Base-by-base conservation (phyloP, 441 rosid genomes). In the Dalechampia spathulata region DNA sequence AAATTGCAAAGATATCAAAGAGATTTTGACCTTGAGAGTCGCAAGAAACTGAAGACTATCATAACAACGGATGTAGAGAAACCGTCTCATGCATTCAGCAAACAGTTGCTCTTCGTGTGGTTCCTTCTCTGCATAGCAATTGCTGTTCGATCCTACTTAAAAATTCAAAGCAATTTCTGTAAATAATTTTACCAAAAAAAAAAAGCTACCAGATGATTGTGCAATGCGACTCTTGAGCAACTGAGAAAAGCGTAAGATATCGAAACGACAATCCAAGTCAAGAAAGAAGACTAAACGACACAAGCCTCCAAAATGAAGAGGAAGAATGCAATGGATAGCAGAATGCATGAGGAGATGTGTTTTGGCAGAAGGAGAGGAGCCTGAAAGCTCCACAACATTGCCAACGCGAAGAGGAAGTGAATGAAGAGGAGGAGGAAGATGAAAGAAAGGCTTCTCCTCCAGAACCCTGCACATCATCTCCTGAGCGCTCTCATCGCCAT, bases 181-280 rank as follows among this genome's bases (percentile, higher is more conserved):
- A 5, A 38, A 13, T 12, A 38, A 12, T 7, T 13, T 5, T 5
- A 39, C 1, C 38, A 14, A 39, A 15, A 39, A 39, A 6, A 39
- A 13, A 5, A 2, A 13, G 8, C 4, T 69, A 70, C 80, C 51
- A 53, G 63, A 63, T 54, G 73, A 72, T 68, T 70, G 72, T 36
- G 28, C 20, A 27, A 90, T 83, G 51, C 88, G 83, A 68, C 43
- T 65, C 57, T 64, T 72, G 26, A 90, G 80, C 78, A 87, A 41
- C 16, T 85, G 67, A 17, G 88, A 73, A 10, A 90, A 79, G 49
- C 88, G 85, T 7, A 56, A 51, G 14, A 80, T 59, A 50, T 90
- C 90, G 27, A 90, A 83, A 13, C 90, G 80, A 48, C 92, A 85
- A 72, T 87, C 98, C 72, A 87, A 70, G 71, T 87, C 96, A 48